Evolutionary conservation across 306 rosid genomes (phyloP).

Genomic region (Abrus precatorius): DNA sequence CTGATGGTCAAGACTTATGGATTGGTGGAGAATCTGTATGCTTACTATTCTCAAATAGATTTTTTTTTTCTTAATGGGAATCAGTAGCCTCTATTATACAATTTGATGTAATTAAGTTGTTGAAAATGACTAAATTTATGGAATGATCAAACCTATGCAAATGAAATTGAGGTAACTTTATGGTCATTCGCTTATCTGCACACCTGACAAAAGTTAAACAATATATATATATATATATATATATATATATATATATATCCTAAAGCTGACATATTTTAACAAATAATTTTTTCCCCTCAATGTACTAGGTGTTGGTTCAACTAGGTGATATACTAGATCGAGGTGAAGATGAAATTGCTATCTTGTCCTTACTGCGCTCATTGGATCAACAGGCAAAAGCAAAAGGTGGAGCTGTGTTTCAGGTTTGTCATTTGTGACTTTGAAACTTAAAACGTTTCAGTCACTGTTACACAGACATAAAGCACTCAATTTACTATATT

Average conservation of each 20-base stretch:
- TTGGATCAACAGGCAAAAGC: slow-evolving; percentile 86
- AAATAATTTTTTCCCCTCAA: neutral
- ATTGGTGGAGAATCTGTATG: slow-evolving; percentile 88
- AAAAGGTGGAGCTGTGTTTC: slow-evolving; percentile 95
- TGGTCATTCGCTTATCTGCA: neutral
- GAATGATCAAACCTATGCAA: slow-evolving; percentile 26
- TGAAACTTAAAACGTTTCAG: slow-evolving; percentile 18
- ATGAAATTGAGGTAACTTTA: slow-evolving; percentile 6
- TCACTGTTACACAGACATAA: neutral
- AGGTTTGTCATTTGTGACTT: slow-evolving; percentile 65
- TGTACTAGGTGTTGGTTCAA: slow-evolving; percentile 81
- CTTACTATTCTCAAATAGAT: slow-evolving; percentile 20
- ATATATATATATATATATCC: neutral
- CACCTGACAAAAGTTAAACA: neutral
- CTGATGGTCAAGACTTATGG: slow-evolving; percentile 82
- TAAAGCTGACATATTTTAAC: neutral
- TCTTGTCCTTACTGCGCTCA: slow-evolving; percentile 84
- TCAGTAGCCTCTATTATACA: neutral
- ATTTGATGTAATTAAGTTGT: slow-evolving; percentile 6
- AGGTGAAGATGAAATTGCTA: slow-evolving; percentile 96
- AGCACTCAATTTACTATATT: slow-evolving; percentile 24
- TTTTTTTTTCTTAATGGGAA: slow-evolving; percentile 28
- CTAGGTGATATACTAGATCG: slow-evolving; percentile 96
- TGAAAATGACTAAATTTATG: slow-evolving; percentile 9
- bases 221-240: neutral